These are phyloP conservation scores for Didymellaceae sp. DNA, from an alignment of 2,329 filamentous ascomycete species.

Conservation along the genomic window DNA sequence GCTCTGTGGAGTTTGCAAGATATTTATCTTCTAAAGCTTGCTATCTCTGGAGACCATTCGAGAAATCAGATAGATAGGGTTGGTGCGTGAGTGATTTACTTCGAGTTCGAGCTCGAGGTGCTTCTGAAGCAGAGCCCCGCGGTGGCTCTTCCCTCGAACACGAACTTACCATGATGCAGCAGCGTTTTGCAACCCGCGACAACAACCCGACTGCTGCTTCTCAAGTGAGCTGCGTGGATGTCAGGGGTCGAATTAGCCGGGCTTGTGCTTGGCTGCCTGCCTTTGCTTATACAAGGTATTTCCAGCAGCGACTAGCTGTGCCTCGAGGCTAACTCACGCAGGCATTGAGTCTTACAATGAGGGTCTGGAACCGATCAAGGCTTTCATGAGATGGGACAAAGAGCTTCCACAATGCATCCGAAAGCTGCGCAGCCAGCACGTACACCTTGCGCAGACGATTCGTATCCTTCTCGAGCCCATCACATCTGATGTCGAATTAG, in stretches of 20 bases:
- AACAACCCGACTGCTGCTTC: neutral
- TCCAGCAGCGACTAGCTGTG: neutral
- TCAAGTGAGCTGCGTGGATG: slow-evolving; percentile 23
- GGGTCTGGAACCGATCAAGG: slow-evolving; percentile 49
- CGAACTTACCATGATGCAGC: slow-evolving; percentile 21
- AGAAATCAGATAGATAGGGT: slow-evolving; percentile 2
- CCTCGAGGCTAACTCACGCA: slow-evolving; percentile 7
- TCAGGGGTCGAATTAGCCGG: slow-evolving; percentile 43
- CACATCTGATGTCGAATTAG: slow-evolving; percentile 44
- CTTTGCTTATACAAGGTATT: slow-evolving; percentile 46
- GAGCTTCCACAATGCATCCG: slow-evolving; percentile 46
- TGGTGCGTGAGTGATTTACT: slow-evolving; percentile 10
- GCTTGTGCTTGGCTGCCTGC: slow-evolving; percentile 47
- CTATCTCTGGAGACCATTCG: neutral
- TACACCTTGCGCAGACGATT: slow-evolving; percentile 46
- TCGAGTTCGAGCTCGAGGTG: neutral
- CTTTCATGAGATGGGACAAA: slow-evolving; percentile 45
- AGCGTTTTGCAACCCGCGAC: neutral
- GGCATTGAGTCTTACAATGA: slow-evolving; percentile 49
- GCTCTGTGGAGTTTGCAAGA: neutral
- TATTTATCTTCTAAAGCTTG: neutral
- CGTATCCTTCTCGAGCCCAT: slow-evolving; percentile 46
- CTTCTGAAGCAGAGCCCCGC: slow-evolving; percentile 17
- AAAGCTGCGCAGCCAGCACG: slow-evolving; percentile 47
- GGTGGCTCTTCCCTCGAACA: slow-evolving; percentile 4